These are phyloP conservation scores for Malassezia dermatis DNA, from an alignment of 1,284 basidiomycete genomes.

Conservation along the genomic window DNA sequence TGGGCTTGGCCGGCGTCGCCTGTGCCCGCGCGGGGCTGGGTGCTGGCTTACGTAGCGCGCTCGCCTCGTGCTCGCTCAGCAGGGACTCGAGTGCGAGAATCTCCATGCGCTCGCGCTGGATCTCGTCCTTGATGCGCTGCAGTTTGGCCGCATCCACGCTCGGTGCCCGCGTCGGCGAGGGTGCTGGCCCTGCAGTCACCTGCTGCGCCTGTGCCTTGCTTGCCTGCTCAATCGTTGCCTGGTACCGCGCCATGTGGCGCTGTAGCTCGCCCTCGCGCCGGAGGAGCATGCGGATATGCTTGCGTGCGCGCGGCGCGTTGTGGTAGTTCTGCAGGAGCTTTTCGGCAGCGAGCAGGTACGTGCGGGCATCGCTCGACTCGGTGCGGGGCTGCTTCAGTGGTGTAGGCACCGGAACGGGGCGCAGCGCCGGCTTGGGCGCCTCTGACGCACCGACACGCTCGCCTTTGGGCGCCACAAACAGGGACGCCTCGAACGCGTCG, in stretches of 20 bases:
- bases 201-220: constrained; percentile 7
- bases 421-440: constrained; percentile 1
- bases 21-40: background rate
- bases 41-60: background rate
- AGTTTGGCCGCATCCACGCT: constrained; percentile 7
- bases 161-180: background rate
- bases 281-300: constrained; percentile 40
- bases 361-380: constrained; percentile 20
- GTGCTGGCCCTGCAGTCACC: background rate
- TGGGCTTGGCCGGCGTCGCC: background rate
- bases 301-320: constrained; percentile 31
- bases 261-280: constrained; percentile 26
- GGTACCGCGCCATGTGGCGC: constrained; percentile 21
- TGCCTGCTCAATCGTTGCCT: constrained; percentile 21
- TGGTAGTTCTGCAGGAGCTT: constrained; percentile 14
- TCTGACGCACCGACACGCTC: background rate
- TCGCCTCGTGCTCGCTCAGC: constrained; percentile 26
- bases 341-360: constrained; percentile 13
- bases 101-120: constrained; percentile 41
- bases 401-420: constrained; percentile 5
- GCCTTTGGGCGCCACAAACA: constrained; percentile 20
- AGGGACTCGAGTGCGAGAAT: constrained; percentile 43
- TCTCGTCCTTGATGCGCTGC: constrained; percentile 19
- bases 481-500: constrained; percentile 33
- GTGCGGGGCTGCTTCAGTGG: constrained; percentile 26